phyloP scores from a whole-genome alignment of 2,329 filamentous ascomycete genomes.

The Penicillium aurantiogriseum region DNA sequence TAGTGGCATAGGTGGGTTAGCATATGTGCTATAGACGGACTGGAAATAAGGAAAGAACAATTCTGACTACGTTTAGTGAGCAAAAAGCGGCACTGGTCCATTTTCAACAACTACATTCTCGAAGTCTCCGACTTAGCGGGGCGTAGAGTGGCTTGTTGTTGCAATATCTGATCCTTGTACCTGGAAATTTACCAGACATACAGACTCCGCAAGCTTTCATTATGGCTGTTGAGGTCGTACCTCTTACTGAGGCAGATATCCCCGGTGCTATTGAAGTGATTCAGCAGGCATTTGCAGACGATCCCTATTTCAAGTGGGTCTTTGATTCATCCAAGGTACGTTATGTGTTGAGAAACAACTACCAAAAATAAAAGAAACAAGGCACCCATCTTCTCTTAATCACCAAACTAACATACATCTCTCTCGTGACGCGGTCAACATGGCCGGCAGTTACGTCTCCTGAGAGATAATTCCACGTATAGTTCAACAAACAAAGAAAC shows the following conservation, averaged over 20 bases:
- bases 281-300: conserved; percentile 64
- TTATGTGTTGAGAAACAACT: conserved; percentile 31
- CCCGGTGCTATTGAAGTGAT: conserved; percentile 63
- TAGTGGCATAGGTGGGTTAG: not conserved
- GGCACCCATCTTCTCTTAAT: too few species aligned
- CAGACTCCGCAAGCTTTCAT: not conserved
- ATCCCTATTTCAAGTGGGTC: conserved; percentile 68
- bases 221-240: conserved; percentile 57
- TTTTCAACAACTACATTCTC: not conserved
- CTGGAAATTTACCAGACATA: not conserved
- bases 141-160: not conserved
- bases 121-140: not conserved
- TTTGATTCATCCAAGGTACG: conserved; percentile 58
- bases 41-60: not conserved
- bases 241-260: conserved; percentile 60
- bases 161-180: not conserved
- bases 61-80: not conserved
- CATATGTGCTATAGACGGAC: not conserved
- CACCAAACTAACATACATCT: conserved; percentile 19
- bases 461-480: conserved; percentile 12
- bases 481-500: conserved; percentile 63
- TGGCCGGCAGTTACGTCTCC: conserved; percentile 6
- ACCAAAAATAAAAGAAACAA: not conserved
- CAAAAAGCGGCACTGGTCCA: not conserved
- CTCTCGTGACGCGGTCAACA: conserved; percentile 20